Evolutionary conservation across 768 basidiomycete genomes (phyloP).

Genomic region (Tricholoma matsutake): DNA sequence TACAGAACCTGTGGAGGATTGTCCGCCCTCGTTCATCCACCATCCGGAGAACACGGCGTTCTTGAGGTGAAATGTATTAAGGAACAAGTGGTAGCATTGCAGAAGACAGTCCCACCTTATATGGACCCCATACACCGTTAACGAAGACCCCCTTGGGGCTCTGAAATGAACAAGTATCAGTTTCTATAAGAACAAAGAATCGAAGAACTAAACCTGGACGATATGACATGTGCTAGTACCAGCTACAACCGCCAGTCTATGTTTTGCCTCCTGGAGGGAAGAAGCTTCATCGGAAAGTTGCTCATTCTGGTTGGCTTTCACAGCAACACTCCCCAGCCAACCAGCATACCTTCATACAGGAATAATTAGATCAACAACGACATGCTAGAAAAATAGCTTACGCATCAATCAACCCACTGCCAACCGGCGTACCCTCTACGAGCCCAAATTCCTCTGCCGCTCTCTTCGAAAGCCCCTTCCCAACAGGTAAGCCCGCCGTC

Average conservation of each 20-base stretch:
- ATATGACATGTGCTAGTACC: conserved; percentile 97
- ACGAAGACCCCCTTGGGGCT: conserved; percentile 84
- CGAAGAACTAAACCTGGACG: conserved; percentile 60
- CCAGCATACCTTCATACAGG: conserved; percentile 70
- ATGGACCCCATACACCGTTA: conserved; percentile 90
- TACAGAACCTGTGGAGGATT: conserved; percentile 96
- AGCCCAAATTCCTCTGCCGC: conserved; percentile 88
- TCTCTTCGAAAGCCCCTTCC: conserved; percentile 69
- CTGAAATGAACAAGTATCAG: conserved; percentile 30
- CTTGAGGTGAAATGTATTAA: conserved; percentile 28
- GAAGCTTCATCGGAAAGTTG: conserved; percentile 51
- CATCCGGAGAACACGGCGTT: conserved; percentile 89
- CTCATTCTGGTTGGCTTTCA: conserved; percentile 57
- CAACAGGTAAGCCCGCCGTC: conserved; percentile 85
- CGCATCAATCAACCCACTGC: conserved; percentile 95
- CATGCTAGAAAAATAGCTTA: conserved; percentile 34
- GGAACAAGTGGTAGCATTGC: background rate
- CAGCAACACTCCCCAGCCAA: conserved; percentile 95
- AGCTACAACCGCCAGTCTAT: conserved; percentile 88
- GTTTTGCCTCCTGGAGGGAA: conserved; percentile 68
- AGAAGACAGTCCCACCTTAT: conserved; percentile 46
- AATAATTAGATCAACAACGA: background rate
- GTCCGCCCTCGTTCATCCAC: conserved; percentile 99
- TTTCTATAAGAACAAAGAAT: background rate
- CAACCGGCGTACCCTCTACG: conserved; percentile 83